phyloP scores from a whole-genome alignment of 2,329 filamentous ascomycete species.

The Aspergillus melleus region DNA sequence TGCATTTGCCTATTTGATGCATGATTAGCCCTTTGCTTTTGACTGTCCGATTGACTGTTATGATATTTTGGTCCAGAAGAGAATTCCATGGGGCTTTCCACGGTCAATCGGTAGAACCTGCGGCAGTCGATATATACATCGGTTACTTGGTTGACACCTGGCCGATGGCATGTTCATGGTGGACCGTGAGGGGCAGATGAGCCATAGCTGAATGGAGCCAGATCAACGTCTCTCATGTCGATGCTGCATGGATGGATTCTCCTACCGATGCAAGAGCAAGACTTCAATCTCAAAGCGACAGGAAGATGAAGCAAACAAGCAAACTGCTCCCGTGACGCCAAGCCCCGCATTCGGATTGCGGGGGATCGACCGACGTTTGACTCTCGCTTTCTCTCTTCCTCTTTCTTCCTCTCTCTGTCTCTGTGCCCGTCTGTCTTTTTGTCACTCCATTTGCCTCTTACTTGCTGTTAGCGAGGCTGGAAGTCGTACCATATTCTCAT shows the following conservation, averaged over 20 bases:
- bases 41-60: background rate
- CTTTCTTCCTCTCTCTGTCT: constrained; percentile 4
- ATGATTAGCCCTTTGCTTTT: background rate
- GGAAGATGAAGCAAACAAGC: background rate
- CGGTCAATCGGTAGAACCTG: background rate
- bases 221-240: background rate
- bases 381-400: background rate
- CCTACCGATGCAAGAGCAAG: background rate
- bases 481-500: background rate
- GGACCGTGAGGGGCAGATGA: background rate
- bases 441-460: background rate
- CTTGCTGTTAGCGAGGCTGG: background rate
- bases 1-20: background rate
- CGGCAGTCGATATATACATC: background rate
- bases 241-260: no score
- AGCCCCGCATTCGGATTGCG: constrained; percentile 16
- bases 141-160: background rate
- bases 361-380: constrained; percentile 5
- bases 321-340: constrained; percentile 20
- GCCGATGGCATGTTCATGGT: background rate
- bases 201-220: background rate
- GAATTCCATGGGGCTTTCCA: no score
- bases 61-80: no score
- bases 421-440: constrained; percentile 2
- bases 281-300: background rate